phyloP scores from a whole-genome alignment of 805 yeast genomes.

The Saccharomycopsis malanga region DNA sequence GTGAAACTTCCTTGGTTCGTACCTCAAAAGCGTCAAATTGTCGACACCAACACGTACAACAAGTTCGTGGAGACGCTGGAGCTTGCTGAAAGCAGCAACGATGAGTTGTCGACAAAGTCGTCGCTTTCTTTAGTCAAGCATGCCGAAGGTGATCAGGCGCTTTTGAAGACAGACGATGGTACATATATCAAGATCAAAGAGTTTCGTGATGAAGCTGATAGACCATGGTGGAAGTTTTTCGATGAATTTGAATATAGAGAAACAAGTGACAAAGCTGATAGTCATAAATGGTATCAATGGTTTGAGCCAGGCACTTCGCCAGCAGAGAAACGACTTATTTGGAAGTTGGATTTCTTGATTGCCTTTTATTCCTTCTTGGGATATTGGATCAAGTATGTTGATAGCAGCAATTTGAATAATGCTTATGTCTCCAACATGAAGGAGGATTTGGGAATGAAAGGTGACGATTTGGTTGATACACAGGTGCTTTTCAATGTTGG shows the following conservation, averaged over 20 bases:
- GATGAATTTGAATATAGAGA: constrained; percentile 57
- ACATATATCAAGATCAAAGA: constrained; percentile 23
- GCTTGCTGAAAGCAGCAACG: not conserved
- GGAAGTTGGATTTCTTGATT: constrained; percentile 50
- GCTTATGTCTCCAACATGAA: constrained; percentile 63
- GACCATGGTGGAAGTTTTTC: constrained; percentile 40
- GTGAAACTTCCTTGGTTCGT: constrained; percentile 13
- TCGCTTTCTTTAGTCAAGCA: not conserved
- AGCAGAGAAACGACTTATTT: constrained; percentile 38
- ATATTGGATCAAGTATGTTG: constrained; percentile 65
- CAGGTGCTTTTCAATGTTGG: constrained; percentile 56
- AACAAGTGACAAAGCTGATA: constrained; percentile 29
- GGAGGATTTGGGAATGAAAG: constrained; percentile 48
- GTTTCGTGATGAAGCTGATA: constrained; percentile 33
- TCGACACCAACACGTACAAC: constrained; percentile 13
- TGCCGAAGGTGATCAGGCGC: not conserved
- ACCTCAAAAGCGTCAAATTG: constrained; percentile 11
- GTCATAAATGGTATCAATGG: constrained; percentile 49
- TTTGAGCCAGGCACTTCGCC: constrained; percentile 28
- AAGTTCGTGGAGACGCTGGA: constrained; percentile 1
- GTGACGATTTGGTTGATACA: constrained; percentile 55
- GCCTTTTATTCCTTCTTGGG: constrained; percentile 51
- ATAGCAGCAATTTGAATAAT: constrained; percentile 51
- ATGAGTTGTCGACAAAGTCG: not conserved
- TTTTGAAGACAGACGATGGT: constrained; percentile 6